phyloP scores from a whole-genome alignment of 352 stramenopile genomes.

The Phytophthora capsici region DNA sequence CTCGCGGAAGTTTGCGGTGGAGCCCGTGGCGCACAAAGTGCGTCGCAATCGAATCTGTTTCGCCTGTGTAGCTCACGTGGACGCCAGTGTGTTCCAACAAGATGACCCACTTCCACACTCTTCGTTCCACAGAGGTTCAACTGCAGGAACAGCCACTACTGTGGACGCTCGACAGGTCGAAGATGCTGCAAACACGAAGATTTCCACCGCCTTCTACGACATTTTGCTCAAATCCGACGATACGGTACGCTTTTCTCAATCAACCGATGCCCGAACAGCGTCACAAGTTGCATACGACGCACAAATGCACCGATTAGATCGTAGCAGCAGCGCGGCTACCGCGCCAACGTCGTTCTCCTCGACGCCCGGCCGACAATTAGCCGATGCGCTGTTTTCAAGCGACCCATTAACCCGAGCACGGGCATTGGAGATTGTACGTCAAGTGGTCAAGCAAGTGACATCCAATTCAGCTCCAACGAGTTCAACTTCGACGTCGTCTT shows the following conservation, averaged over 20 bases:
- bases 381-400: constrained; percentile 67
- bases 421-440: constrained; percentile 57
- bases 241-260: constrained; percentile 9
- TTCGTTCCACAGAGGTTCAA: constrained; percentile 24
- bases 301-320: constrained; percentile 30
- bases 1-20: constrained; percentile 74
- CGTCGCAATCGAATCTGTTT: constrained; percentile 71
- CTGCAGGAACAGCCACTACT: constrained; percentile 1
- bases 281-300: constrained; percentile 9
- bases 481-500: constrained; percentile 22
- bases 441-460: constrained; percentile 56
- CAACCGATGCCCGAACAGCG: constrained; percentile 1
- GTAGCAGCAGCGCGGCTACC: constrained; percentile 35
- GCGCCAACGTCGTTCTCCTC: constrained; percentile 37
- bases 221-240: constrained; percentile 22
- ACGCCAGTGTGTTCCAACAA: constrained; percentile 53
- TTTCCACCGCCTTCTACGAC: constrained; percentile 38
- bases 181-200: constrained; percentile 9
- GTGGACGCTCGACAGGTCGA: constrained; percentile 9
- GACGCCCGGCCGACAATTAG: constrained; percentile 53
- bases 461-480: constrained; percentile 25
- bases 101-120: constrained; percentile 32
- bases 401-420: constrained; percentile 54
- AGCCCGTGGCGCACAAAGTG: constrained; percentile 50
- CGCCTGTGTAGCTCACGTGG: constrained; percentile 60